Evolutionary conservation across 768 basidiomycete species (phyloP), one percentile per base, ranked within the genome.

Genomic region (Collybia sordida): DNA sequence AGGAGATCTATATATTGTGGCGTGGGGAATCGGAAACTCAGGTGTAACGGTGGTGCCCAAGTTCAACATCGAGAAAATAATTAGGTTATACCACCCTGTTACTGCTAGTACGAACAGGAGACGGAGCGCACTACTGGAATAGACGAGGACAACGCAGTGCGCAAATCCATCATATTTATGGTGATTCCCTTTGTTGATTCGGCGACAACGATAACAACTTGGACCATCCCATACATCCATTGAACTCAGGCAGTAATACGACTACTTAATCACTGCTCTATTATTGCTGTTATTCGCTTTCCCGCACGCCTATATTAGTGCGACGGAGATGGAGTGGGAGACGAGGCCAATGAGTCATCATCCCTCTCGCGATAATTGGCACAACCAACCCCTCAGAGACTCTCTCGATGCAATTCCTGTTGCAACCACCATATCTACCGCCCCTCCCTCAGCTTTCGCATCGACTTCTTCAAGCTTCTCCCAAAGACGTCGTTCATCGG

Each of bases 401-500:
- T 6, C 31, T 31, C 4, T 31, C 31, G 54, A 64, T 31, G 58
- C 62, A 27, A 56, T 65, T 8, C 64, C 72, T 47, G 64, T 72
- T 42, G 62, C 74, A 40, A 53, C 69, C 21, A 53, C 67, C 28
- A 64, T 74, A 45, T 58, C 70, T 38, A 51, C 67, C 15, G 48
- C 64, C 27, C 53, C 65, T 24, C 59, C 65, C 41, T 58, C 64
- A 23, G 51, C 64, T 45, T 62, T 62, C 48, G 49, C 59, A n/a
- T 44, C 60, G n/a, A 51, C 59, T 7, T 54, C 63, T 18, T 61
- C 70, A 3, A 53, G 66, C 17, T 57, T 75, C 48, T 65, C 71
- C 45, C 76, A 79, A 53, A 82, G 86, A 48, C 83, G 88, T 45
- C 86, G 88, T 57, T 89, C 86, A 21, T 82, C 83, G 47, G 83